These are phyloP conservation scores for Chaetoceros tenuissimus DNA, from an alignment of 108 stramenopile genomes.

Conservation along the genomic window DNA sequence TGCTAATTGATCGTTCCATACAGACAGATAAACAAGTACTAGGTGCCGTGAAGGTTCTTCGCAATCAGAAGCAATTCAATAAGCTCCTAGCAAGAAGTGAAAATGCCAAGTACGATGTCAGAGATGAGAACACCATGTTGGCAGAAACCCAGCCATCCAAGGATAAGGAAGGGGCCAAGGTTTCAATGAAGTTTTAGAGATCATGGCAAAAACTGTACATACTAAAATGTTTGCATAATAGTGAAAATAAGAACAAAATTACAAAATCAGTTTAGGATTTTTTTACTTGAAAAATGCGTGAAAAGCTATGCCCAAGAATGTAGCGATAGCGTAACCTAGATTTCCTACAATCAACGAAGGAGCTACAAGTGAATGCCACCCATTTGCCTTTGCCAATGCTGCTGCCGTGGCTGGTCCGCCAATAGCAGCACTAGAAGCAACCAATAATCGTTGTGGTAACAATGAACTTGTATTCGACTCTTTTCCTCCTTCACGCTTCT, in stretches of 20 bases:
- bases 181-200: not conserved
- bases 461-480: slow-evolving; percentile 18
- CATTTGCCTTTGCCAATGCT: slow-evolving; percentile 57
- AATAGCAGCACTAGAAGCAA: slow-evolving; percentile 73
- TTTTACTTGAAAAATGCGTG: no score
- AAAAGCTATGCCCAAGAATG: slow-evolving; percentile 33
- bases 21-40: slow-evolving; percentile 55
- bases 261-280: no score
- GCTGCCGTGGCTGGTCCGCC: slow-evolving; percentile 79
- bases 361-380: slow-evolving; percentile 53
- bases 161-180: not conserved
- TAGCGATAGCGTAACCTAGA: slow-evolving; percentile 71
- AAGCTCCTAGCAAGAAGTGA: slow-evolving; percentile 42
- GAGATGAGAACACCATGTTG: not conserved
- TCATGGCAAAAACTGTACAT: slow-evolving; percentile 89
- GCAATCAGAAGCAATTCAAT: slow-evolving; percentile 47
- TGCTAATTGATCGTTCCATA: slow-evolving; percentile 66
- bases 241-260: no score
- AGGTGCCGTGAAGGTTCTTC: slow-evolving; percentile 55
- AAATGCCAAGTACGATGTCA: not conserved
- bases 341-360: slow-evolving; percentile 73
- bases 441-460: slow-evolving; percentile 52
- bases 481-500: not conserved
- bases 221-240: no score
- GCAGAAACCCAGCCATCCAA: not conserved